Evolutionary conservation across 257 asterid species (phyloP).

Genomic region (Lycium ferocissimum): DNA sequence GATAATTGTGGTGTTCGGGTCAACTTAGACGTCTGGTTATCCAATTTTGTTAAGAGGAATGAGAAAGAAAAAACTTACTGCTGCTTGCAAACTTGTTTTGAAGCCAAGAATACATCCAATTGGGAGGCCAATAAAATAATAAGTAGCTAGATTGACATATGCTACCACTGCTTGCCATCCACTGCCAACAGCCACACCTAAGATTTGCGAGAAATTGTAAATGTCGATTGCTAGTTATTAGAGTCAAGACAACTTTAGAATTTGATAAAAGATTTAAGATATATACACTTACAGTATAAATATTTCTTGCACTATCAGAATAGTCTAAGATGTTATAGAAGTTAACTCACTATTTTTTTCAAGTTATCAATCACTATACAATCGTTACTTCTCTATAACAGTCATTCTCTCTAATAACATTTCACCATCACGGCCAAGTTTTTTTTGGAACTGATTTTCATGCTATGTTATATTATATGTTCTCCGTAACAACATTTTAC

Average conservation of each 20-base stretch:
- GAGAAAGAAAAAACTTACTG: slow-evolving; percentile 25
- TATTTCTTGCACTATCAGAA: neutral
- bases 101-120: slow-evolving; percentile 43
- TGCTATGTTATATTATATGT: too few species aligned
- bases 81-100: slow-evolving; percentile 42
- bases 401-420: neutral
- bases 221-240: neutral
- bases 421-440: neutral
- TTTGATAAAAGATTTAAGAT: neutral
- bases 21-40: neutral
- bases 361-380: neutral
- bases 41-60: neutral
- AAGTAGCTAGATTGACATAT: slow-evolving; percentile 38
- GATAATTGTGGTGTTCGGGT: neutral
- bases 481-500: too few species aligned
- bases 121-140: slow-evolving; percentile 42
- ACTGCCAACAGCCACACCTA: slow-evolving; percentile 50
- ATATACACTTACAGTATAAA: neutral
- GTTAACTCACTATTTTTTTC: neutral
- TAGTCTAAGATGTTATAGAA: neutral
- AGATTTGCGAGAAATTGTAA: neutral
- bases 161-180: slow-evolving; percentile 51
- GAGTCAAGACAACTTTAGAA: neutral
- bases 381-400: neutral
- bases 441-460: too few species aligned